These are phyloP conservation scores for Phytophthora fragariaefolia DNA, from an alignment of 352 stramenopile species.

Conservation along the genomic window DNA sequence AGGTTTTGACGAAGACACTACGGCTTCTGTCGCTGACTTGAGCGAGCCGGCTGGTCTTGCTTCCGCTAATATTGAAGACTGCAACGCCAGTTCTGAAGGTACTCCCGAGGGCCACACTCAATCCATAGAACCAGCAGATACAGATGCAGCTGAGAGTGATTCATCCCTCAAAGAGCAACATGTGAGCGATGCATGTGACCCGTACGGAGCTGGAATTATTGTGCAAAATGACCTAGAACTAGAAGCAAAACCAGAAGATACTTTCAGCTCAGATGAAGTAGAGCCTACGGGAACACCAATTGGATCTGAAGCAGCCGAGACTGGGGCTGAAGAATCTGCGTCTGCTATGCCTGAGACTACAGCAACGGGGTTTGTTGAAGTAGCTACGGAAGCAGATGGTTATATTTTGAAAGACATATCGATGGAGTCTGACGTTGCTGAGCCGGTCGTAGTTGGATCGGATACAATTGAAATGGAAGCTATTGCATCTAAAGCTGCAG, in stretches of 20 bases:
- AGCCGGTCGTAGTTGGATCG: neutral
- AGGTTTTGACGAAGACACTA: slow-evolving; percentile 42
- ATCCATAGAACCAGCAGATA: neutral
- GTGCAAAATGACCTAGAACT: neutral
- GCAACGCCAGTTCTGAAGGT: too few relatives aligned
- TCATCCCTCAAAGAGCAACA: slow-evolving; percentile 1
- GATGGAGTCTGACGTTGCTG: neutral
- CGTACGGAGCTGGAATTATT: neutral
- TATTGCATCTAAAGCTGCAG: neutral
- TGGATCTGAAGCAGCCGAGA: neutral
- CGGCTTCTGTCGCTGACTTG: neutral
- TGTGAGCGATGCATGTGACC: neutral
- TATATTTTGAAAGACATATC: neutral
- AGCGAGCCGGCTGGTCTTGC: slow-evolving; percentile 2
- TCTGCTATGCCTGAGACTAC: neutral
- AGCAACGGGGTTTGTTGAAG: neutral
- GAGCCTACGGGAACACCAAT: neutral
- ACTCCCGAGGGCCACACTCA: neutral
- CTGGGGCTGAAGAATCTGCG: neutral
- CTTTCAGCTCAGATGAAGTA: neutral
- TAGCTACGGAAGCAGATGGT: neutral
- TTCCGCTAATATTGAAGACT: too few relatives aligned
- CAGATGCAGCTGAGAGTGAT: neutral
- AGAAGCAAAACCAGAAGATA: slow-evolving; percentile 2
- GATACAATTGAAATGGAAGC: neutral